Evolutionary conservation across 192 early-diverging fungal genomes (phyloP).

Genomic region (Rhizophagus sp.): DNA sequence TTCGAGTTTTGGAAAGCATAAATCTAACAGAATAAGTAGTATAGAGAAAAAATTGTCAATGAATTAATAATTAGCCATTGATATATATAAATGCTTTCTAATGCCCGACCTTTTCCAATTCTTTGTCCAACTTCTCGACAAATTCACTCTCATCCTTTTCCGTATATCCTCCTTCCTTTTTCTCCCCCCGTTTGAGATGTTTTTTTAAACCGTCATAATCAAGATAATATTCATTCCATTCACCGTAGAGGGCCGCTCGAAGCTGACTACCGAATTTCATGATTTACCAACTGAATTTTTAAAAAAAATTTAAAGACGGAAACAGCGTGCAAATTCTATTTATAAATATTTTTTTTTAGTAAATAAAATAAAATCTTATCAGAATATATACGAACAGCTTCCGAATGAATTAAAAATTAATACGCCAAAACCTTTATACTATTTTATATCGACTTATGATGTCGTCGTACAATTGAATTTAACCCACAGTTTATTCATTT

Average conservation of each 20-base stretch:
- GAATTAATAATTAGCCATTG: conserved; percentile 34
- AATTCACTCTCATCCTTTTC: conserved; percentile 89
- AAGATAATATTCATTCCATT: conserved; percentile 81
- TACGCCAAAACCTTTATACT: no score
- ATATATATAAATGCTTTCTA: conserved; percentile 28
- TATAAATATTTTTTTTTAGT: no score
- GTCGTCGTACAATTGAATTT: no score
- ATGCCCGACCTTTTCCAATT: conserved; percentile 78
- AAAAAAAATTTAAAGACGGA: no score
- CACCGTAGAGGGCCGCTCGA: conserved; percentile 64
- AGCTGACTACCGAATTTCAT: conserved; percentile 94
- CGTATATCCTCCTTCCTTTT: conserved; percentile 68
- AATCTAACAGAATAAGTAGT: conserved; percentile 52
- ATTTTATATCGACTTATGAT: no score
- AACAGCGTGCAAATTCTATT: no score
- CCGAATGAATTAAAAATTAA: no score
- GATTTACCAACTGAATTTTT: background rate
- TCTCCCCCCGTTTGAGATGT: conserved; percentile 69
- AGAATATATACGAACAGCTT: no score
- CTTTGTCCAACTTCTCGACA: conserved; percentile 84
- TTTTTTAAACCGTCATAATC: conserved; percentile 86
- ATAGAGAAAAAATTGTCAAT: background rate
- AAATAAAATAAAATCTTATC: no score
- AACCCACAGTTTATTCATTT: no score
- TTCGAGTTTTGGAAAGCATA: conserved; percentile 73